These are phyloP conservation scores for Pestalotiopsis sp. DNA, from an alignment of 2,329 filamentous ascomycete genomes.

Conservation along the genomic window DNA sequence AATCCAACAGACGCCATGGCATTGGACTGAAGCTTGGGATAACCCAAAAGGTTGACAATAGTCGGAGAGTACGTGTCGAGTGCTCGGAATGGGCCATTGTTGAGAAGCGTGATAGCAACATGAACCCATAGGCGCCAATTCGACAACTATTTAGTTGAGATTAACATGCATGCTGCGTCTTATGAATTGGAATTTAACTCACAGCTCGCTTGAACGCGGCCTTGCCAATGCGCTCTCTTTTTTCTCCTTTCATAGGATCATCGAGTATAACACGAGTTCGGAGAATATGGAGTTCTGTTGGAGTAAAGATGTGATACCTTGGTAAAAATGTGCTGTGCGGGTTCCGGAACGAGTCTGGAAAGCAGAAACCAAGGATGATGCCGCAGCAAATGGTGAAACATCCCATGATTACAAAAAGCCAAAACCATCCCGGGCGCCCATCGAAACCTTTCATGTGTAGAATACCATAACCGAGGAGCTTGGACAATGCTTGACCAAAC, in stretches of 20 bases:
- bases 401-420: slow-evolving; percentile 58
- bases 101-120: slow-evolving; percentile 50
- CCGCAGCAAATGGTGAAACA: slow-evolving; percentile 51
- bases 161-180: slow-evolving; percentile 5
- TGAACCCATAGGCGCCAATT: slow-evolving; percentile 58
- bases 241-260: slow-evolving; percentile 48
- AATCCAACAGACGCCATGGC: slow-evolving; percentile 58
- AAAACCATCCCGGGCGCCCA: slow-evolving; percentile 57
- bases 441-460: slow-evolving; percentile 52
- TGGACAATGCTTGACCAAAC: slow-evolving; percentile 46
- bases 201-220: slow-evolving; percentile 47
- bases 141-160: slow-evolving; percentile 35
- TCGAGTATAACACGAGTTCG: slow-evolving; percentile 43
- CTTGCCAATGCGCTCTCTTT: slow-evolving; percentile 49
- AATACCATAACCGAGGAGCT: slow-evolving; percentile 47
- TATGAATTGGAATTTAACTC: slow-evolving; percentile 14
- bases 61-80: slow-evolving; percentile 57
- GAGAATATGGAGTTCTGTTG: slow-evolving; percentile 44
- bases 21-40: slow-evolving; percentile 49
- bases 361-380: slow-evolving; percentile 42
- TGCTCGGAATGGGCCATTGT: slow-evolving; percentile 49
- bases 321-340: slow-evolving; percentile 46
- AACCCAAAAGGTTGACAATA: slow-evolving; percentile 57
- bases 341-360: slow-evolving; percentile 48
- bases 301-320: slow-evolving; percentile 35